These are phyloP conservation scores for Magnolia sinica DNA, from an alignment of 164 flowering plant species.

Conservation along the genomic window DNA sequence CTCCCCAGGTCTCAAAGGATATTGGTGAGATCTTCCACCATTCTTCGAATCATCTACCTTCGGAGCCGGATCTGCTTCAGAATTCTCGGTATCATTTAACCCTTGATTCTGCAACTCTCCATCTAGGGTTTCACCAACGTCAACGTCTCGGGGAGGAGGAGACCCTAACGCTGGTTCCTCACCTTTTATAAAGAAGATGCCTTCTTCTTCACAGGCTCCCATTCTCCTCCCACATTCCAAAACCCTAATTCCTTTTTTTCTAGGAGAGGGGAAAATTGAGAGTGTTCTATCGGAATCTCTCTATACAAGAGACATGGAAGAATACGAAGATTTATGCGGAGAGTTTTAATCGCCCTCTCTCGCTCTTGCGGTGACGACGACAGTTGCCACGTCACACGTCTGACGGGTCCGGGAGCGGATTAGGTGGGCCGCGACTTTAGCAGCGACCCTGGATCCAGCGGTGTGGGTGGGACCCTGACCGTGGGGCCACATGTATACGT, in stretches of 20 bases:
- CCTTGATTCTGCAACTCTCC: constrained; percentile 16
- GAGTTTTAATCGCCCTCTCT: no score
- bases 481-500: no score
- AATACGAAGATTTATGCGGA: no score
- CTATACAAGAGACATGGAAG: no score
- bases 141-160: background rate
- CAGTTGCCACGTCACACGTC: no score
- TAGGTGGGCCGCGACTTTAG: no score
- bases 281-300: no score
- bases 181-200: background rate
- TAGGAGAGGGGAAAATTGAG: background rate
- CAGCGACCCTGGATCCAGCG: no score
- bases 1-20: constrained; percentile 65
- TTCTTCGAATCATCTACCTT: constrained; percentile 1
- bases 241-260: constrained; percentile 23
- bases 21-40: constrained; percentile 18
- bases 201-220: constrained; percentile 27
- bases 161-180: background rate
- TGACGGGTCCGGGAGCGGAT: no score
- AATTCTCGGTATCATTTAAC: constrained; percentile 7
- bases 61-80: background rate
- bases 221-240: constrained; percentile 37
- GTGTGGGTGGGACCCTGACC: no score
- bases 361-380: no score
- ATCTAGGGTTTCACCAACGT: constrained; percentile 7